Percentiles rank a stretch among this genome's conserved stretches.
Evolutionary conservation across 192 early-diverging fungal species (phyloP).

Genomic region (Diversispora eburnea): DNA sequence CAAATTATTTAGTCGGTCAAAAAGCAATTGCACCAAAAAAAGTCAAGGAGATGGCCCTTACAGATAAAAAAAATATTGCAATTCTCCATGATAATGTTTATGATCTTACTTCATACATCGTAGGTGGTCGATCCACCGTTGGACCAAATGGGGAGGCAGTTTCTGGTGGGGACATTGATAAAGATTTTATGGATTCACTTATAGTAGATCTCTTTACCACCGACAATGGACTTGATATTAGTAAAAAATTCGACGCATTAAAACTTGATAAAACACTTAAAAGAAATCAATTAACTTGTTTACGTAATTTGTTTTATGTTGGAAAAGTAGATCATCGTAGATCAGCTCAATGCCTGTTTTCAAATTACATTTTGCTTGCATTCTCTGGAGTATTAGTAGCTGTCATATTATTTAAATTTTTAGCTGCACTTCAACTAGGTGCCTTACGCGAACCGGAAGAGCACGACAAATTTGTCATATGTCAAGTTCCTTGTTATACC

Average conservation of each 20-base stretch:
- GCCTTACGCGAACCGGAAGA: constrained; percentile 73
- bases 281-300: constrained; percentile 62
- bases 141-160: constrained; percentile 41
- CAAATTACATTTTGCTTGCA: constrained; percentile 82
- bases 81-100: constrained; percentile 70
- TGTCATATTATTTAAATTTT: constrained; percentile 90
- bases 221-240: constrained; percentile 63
- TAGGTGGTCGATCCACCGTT: constrained; percentile 44
- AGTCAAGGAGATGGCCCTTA: constrained; percentile 54
- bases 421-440: constrained; percentile 90
- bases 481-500: constrained; percentile 96
- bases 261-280: constrained; percentile 45
- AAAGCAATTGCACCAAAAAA: constrained; percentile 58
- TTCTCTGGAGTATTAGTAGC: constrained; percentile 76
- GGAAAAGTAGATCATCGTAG: constrained; percentile 84
- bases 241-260: constrained; percentile 53
- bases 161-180: constrained; percentile 34
- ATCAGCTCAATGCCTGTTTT: constrained; percentile 70
- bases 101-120: constrained; percentile 68
- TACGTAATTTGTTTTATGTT: constrained; percentile 81
- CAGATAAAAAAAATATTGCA: constrained; percentile 52
- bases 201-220: constrained; percentile 64
- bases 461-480: constrained; percentile 87
- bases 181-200: constrained; percentile 55
- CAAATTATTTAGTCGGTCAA: constrained; percentile 62